These are phyloP conservation scores for Starmera caribaea DNA, from an alignment of 805 yeast species.

Conservation along the genomic window DNA sequence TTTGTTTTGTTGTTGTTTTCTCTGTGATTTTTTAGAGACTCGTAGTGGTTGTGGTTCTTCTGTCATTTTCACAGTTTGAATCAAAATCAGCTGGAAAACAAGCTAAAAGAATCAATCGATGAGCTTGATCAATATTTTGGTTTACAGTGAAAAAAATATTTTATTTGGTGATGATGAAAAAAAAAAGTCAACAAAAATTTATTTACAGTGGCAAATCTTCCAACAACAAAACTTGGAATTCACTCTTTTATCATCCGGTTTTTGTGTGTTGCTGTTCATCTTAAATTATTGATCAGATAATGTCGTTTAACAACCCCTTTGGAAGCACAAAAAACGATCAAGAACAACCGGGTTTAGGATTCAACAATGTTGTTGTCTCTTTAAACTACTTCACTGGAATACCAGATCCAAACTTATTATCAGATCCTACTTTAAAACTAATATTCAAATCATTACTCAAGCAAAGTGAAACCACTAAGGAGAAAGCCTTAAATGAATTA, in stretches of 20 bases:
- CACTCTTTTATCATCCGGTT: no score
- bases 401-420: slow-evolving; percentile 53
- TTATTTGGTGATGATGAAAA: no score
- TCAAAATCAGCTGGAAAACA: no score
- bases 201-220: neutral
- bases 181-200: no score
- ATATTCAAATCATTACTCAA: slow-evolving; percentile 71
- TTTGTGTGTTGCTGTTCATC: no score
- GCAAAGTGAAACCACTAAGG: slow-evolving; percentile 78
- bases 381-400: slow-evolving; percentile 68
- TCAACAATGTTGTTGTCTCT: slow-evolving; percentile 44
- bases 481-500: slow-evolving; percentile 60
- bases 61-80: no score
- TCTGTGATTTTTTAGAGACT: neutral
- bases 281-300: slow-evolving; percentile 8
- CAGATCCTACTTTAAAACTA: slow-evolving; percentile 41
- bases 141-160: no score
- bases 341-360: slow-evolving; percentile 24
- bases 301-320: slow-evolving; percentile 20
- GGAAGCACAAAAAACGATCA: slow-evolving; percentile 4
- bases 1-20: neutral
- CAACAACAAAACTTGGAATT: neutral
- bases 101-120: no score
- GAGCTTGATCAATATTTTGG: no score
- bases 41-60: neutral